A percentile compares a stretch with the other conserved stretches of the same genome.
Evolutionary conservation across 331 rosid species (phyloP).

Genomic region (Quercus tomentella): DNA sequence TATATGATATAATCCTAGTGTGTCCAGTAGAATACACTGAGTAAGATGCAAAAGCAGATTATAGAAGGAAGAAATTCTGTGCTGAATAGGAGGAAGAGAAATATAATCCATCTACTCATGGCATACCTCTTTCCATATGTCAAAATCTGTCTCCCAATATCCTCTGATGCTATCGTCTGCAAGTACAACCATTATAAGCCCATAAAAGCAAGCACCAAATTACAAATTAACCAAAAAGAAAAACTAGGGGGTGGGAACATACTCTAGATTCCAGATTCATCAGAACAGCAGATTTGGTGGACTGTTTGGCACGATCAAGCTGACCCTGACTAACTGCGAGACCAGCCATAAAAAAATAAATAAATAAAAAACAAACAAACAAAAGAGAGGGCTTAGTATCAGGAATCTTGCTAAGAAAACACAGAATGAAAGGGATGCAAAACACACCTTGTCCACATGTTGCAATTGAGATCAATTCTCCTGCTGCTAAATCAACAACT

Average conservation of each 20-base stretch:
- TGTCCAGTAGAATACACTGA: not conserved
- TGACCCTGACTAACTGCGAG: slow-evolving; percentile 66
- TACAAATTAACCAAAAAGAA: not conserved
- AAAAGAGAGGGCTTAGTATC: not conserved
- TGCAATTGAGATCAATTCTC: slow-evolving; percentile 62
- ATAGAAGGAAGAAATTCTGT: not conserved
- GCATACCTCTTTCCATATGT: slow-evolving; percentile 90
- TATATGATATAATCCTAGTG: too few relatives aligned
- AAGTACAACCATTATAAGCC: not conserved
- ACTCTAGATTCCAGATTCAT: slow-evolving; percentile 99
- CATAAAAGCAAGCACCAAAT: not conserved
- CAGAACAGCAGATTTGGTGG: slow-evolving; percentile 90
- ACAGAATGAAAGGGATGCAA: not conserved
- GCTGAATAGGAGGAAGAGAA: not conserved
- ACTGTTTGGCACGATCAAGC: slow-evolving; percentile 83
- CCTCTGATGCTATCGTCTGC: slow-evolving; percentile 91
- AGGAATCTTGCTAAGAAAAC: slow-evolving; percentile 3
- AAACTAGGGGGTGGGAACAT: slow-evolving; percentile 17
- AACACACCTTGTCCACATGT: slow-evolving; percentile 74
- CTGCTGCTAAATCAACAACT: slow-evolving; percentile 73
- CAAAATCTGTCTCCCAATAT: slow-evolving; percentile 92
- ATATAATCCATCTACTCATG: not conserved
- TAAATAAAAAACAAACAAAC: not conserved
- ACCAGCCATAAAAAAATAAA: not conserved
- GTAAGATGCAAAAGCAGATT: not conserved